Evolutionary conservation across 140 eudicot species (phyloP), one percentile per base, ranked within the genome.

Genomic region (Anethum foeniculum): DNA sequence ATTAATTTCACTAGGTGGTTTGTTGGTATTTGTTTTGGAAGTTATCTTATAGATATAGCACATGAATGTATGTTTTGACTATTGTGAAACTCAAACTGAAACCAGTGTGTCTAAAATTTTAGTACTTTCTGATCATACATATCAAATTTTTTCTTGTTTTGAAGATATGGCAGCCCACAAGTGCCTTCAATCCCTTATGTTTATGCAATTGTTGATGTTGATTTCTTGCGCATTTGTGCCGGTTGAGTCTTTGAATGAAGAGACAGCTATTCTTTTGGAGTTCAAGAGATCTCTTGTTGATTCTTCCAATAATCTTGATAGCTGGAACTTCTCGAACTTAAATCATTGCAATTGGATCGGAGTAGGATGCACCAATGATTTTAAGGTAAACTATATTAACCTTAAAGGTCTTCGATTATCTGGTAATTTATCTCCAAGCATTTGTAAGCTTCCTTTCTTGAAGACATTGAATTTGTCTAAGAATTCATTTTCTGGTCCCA

Each of bases 291-390:
- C 88, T 72, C 84, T 94, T 43, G 46, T 15, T 12, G 97, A 90
- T 64, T 88, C 90, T 54, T 77, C 39, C 77, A 67, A 76, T 76
- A 86, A 89, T 86, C 90, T 94, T n/a, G 75, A 76, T 64, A 89
- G 82, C 75, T 94, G 98, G 98, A 86, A 86, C 69, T 69, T 83
- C 7, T 77, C 81, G 3, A 91, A 92, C 84, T 83, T 82, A 5
- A 51, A 51, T 82, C 98, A 97, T 43, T 94, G 98, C 89, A 81
- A 82, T 5, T 94, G 98, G 98, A 85, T 77, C 2, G 98, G 98
- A 65, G 46, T 94, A 73, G 80, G 77, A 0, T 94, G 98, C 71
- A 82, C 51, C 74, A 16, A 79, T 49, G 82, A 86, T 72, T 41
- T 74, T 41, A 85, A 84, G 85, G 98, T 94, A 58, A 76, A 64